Base-by-base conservation (phyloP, 2,329 filamentous ascomycete genomes). In the Colletotrichum magnum region DNA sequence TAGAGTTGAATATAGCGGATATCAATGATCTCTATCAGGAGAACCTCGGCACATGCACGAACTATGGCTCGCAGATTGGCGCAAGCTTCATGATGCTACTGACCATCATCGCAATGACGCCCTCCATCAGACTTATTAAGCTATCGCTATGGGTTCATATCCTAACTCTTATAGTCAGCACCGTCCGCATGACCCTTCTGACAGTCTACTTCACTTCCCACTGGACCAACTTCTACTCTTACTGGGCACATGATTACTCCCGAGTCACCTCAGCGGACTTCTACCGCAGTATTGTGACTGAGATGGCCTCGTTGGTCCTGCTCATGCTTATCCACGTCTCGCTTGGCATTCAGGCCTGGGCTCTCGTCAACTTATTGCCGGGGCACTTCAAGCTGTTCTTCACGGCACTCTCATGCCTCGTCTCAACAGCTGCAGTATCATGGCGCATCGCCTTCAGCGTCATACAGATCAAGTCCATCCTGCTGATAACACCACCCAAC, bases 51-150 rank as follows among this genome's bases (percentile, higher is more conserved):
- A 77, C 81, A 28, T 77, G 76, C 76, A 89, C 93, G 83, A 91
- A 90, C 79, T 93, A 91, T 77, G 90, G 88, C 60, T 81, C 87
- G 18, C 93, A 95, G 77, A 84, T 94, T 59, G 93, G 93, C 36
- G 89, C 92, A 26, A 89, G 88, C 54, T 72, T 91, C 66, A 80
- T 92, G 69, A 87, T 94, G 75, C 82, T 95, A 18, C 73, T 92
- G 51, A 84, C 92, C 36, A 82, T 95, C 3, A 80, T 94, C 12
- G 75, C 91, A 67, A 85, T 95, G 78, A 94, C 93, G 0, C 88
- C 88, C 21, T 77, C 83, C 0, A 83, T 88, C 72, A 94, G 93
- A 77, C 87, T 93, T 69, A 81, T 82, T 60, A 90, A 91, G 2
- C 76, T 84, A 0, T 86, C 93, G 21, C 93, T 92, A 77, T 75